Conservation (phyloP, 768 basidiomycete species). For the Dioszegia aurantiaca region DNA sequence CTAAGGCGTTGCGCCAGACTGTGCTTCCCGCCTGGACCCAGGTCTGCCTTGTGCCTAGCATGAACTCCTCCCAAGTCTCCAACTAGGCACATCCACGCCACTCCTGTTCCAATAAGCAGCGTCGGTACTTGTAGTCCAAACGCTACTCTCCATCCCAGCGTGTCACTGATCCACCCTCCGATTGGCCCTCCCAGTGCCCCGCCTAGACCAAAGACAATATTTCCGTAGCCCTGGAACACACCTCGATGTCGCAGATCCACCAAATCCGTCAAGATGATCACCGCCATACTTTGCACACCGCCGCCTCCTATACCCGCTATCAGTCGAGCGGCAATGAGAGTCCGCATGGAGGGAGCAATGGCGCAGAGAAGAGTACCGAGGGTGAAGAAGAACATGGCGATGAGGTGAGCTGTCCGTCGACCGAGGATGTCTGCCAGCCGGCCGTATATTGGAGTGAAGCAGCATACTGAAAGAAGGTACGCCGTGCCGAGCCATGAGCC, state of each 20-base stretch:
- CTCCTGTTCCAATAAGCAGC: conserved; percentile 8
- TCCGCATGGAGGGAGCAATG: conserved; percentile 33
- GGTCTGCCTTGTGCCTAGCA: conserved; percentile 1
- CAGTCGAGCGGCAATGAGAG: conserved; percentile 29
- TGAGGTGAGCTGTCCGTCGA: conserved; percentile 31
- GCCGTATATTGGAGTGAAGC: conserved; percentile 46
- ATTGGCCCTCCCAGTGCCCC: conserved; percentile 52
- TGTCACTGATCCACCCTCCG: conserved; percentile 64
- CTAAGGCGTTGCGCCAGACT: conserved; percentile 17
- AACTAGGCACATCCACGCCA: background rate
- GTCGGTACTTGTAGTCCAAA: conserved; percentile 39
- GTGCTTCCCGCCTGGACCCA: background rate
- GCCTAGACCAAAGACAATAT: conserved; percentile 70
- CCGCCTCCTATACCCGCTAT: conserved; percentile 46
- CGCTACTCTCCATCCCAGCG: conserved; percentile 69
- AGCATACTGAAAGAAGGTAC: conserved; percentile 43
- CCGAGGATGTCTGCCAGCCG: conserved; percentile 38
- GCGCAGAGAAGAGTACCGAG: conserved; percentile 38
- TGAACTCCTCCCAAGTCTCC: conserved; percentile 4
- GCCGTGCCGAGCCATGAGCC: conserved; percentile 47
- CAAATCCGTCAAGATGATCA: conserved; percentile 76
- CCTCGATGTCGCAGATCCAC: conserved; percentile 85
- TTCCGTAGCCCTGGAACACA: conserved; percentile 63
- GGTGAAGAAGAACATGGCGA: conserved; percentile 31
- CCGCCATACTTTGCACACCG: conserved; percentile 29